These are phyloP conservation scores for Cladosporium sp. DNA, from an alignment of 2,329 filamentous ascomycete genomes.

Conservation along the genomic window DNA sequence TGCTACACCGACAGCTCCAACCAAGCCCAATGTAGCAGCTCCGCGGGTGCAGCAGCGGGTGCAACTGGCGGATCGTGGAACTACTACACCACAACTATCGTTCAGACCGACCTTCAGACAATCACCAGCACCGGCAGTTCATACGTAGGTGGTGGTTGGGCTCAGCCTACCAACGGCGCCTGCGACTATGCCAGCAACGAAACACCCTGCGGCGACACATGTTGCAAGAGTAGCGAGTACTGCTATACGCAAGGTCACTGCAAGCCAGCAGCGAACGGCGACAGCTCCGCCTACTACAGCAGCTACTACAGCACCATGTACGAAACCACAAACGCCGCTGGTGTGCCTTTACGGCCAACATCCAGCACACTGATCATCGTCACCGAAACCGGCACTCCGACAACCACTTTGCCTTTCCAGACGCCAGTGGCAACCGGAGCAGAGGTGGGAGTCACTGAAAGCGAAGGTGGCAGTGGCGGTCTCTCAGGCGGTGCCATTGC, in stretches of 20 bases:
- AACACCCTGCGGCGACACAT: conserved; percentile 63
- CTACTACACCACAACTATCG: conserved; percentile 55
- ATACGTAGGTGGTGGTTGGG: conserved; percentile 30
- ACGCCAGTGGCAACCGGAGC: conserved; percentile 53
- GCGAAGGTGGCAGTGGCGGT: conserved; percentile 28
- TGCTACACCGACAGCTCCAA: conserved; percentile 49
- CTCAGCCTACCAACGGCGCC: conserved; percentile 23
- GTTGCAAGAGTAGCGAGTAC: conserved; percentile 67
- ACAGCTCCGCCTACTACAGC: conserved; percentile 43
- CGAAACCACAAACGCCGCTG: conserved; percentile 47
- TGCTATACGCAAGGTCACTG: conserved; percentile 57
- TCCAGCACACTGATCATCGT: conserved; percentile 54
- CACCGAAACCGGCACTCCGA: conserved; percentile 42
- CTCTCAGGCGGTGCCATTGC: conserved; percentile 72
- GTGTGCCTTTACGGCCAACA: conserved; percentile 48
- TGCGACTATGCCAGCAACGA: conserved; percentile 49
- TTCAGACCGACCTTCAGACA: conserved; percentile 50
- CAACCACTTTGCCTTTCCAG: conserved; percentile 46
- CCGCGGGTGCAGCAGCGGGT: conserved; percentile 22
- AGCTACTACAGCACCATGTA: conserved; percentile 47
- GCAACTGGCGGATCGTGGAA: conserved; percentile 46
- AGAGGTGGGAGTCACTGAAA: conserved; percentile 37
- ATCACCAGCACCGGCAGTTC: conserved; percentile 52
- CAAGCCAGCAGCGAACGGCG: conserved; percentile 48
- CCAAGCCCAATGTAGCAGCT: conserved; percentile 45